Conservation (phyloP, 2,329 filamentous ascomycete species). For the Fusarium nanum region DNA sequence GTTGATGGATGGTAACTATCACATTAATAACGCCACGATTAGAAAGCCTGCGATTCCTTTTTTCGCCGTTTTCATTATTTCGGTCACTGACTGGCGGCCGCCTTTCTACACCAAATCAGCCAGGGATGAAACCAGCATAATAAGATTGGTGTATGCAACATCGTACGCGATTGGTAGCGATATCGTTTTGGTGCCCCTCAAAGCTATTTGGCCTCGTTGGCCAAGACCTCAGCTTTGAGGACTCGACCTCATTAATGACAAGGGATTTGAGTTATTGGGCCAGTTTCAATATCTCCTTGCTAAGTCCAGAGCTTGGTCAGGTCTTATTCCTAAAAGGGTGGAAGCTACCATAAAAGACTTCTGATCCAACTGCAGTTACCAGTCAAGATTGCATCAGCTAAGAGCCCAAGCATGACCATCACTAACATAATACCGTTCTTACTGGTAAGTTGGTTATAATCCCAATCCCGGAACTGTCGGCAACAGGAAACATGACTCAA, state of each 20-base stretch:
- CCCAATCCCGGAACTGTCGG: neutral
- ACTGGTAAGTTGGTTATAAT: neutral
- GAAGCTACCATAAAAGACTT: neutral
- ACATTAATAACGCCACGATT: slow-evolving; percentile 38
- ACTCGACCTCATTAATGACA: neutral
- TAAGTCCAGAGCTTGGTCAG: neutral
- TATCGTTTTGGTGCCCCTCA: neutral
- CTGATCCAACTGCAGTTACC: neutral
- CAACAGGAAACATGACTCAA: neutral
- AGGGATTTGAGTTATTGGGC: neutral
- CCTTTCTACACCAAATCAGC: slow-evolving; percentile 16
- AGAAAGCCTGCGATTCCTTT: slow-evolving; percentile 24
- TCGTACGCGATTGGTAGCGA: slow-evolving; percentile 2
- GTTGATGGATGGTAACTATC: slow-evolving; percentile 34
- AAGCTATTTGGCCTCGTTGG: neutral
- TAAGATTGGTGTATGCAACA: slow-evolving; percentile 17
- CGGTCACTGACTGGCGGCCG: slow-evolving; percentile 21
- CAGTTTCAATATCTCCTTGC: neutral
- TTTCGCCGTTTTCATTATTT: neutral
- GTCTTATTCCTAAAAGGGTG: neutral
- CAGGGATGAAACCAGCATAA: slow-evolving; percentile 10
- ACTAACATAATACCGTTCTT: slow-evolving; percentile 2
- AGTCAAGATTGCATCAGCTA: neutral
- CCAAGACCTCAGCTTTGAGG: neutral
- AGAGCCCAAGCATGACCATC: neutral